Conservation (phyloP, 768 basidiomycete species). For the Psilocybe subaeruginosa region DNA sequence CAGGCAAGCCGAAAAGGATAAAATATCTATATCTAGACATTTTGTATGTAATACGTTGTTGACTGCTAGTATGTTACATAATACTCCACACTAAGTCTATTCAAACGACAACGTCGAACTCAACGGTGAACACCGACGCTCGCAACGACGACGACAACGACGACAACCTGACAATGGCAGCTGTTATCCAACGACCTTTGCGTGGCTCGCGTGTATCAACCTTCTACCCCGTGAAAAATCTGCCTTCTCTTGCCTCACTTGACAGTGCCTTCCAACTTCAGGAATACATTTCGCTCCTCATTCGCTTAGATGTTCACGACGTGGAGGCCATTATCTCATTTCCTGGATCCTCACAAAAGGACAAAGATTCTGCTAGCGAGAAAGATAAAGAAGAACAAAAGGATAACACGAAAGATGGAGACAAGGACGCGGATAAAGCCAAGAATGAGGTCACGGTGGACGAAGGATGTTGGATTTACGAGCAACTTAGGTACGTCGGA, state of each 20-base stretch:
- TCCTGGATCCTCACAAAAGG: constrained; percentile 50
- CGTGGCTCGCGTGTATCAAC: constrained; percentile 80
- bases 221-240: constrained; percentile 75
- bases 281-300: constrained; percentile 90
- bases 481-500: constrained; percentile 47
- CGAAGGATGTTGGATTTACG: constrained; percentile 84
- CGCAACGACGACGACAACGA: constrained; percentile 6
- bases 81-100: neutral
- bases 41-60: no score
- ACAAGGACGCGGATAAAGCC: constrained; percentile 37
- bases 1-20: no score
- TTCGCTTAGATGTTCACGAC: constrained; percentile 86
- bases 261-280: constrained; percentile 95
- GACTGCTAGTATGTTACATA: neutral
- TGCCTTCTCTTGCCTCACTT: constrained; percentile 71
- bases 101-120: no score
- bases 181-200: constrained; percentile 62
- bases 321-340: constrained; percentile 80
- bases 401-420: constrained; percentile 27
- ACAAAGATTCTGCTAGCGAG: constrained; percentile 27
- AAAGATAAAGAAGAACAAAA: constrained; percentile 25
- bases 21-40: no score
- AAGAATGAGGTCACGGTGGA: constrained; percentile 66
- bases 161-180: constrained; percentile 29
- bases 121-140: neutral